Base-by-base conservation (phyloP, 2,329 filamentous ascomycete genomes). In the Teratosphaeria epicoccoides region DNA sequence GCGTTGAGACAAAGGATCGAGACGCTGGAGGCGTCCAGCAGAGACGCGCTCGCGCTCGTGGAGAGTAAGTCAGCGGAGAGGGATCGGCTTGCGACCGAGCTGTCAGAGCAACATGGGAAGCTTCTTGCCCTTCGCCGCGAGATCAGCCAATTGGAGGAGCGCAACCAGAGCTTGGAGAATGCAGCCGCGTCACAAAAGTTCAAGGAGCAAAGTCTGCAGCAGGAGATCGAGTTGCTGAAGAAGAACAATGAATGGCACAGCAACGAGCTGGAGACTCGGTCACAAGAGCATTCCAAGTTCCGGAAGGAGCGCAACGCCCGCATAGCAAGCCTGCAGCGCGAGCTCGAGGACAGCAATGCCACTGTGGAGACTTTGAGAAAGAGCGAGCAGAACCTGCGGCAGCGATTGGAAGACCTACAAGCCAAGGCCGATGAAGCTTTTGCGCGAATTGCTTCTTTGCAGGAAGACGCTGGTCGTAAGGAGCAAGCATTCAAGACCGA, bases 211-310 rank as follows among this genome's bases (percentile, higher is more conserved):
- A 86, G 83, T 25, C 74, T 97, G 11, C 84, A 93, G 68, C 90
- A 96, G 68, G 90, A 97, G 68, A 78, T 97, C 29, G 88, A 95
- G 43, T 76, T 94, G 51, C 82, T 91, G 17, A 89, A 88, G 66
- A 86, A 85, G 63, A 95, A 89, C 72, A 87, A 88, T 58, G 91
- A 97, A 61, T 98, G 89, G 87, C 85, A 93, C 51, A 88, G 96
- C 64, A 83, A 78, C 43, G 93, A 98, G 68, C 78, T 97, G 22
- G 91, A 95, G 73, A 90, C 87, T 0, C 95, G 95, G 72, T 84
- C 81, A 55, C 81, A 84, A 7, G 93, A 98, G 66, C 83, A 88
- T 46, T 80, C 91, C 59, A 95, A 90, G 64, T 91, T 87, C 70
- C 83, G 93, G 57, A 97, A 95, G 66, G 93, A 98, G 66, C 97